A percentile compares a stretch with the other conserved stretches of the same genome.
phyloP scores from a whole-genome alignment of 257 asterid genomes.

The Solanum appendiculatum region DNA sequence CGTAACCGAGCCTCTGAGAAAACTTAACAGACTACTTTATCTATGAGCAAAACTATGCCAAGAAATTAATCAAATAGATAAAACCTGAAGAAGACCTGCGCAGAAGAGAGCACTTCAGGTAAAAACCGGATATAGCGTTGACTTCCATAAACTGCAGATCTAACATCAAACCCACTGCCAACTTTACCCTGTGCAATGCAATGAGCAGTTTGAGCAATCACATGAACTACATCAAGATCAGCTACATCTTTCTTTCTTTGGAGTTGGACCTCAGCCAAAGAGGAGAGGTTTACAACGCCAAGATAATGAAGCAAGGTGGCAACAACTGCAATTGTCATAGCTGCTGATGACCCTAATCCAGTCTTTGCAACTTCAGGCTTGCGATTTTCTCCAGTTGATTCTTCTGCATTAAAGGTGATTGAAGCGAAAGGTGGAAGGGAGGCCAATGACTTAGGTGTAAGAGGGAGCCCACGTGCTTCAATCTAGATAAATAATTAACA shows the following conservation, averaged over 20 bases:
- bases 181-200: slow-evolving; percentile 98
- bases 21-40: neutral
- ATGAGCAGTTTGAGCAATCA: slow-evolving; percentile 94
- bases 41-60: neutral
- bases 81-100: slow-evolving; percentile 47
- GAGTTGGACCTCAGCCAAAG: slow-evolving; percentile 16
- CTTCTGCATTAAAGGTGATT: slow-evolving; percentile 78
- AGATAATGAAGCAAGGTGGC: slow-evolving; percentile 84
- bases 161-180: slow-evolving; percentile 98
- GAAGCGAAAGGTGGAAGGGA: slow-evolving; percentile 88
- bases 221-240: slow-evolving; percentile 71
- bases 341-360: slow-evolving; percentile 99
- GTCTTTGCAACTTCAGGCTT: slow-evolving; percentile 99
- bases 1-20: neutral
- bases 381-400: slow-evolving; percentile 45
- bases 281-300: slow-evolving; percentile 70
- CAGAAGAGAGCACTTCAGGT: slow-evolving; percentile 79
- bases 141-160: slow-evolving; percentile 99
- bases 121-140: slow-evolving; percentile 90
- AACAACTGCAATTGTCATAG: slow-evolving; percentile 98
- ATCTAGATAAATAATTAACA: slow-evolving; percentile 35
- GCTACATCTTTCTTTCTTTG: slow-evolving; percentile 13
- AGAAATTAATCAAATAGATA: neutral
- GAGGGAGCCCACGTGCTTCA: slow-evolving; percentile 79
- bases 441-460: slow-evolving; percentile 81